phyloP scores from a whole-genome alignment of 495 filamentous ascomycete genomes.

The Massariosphaeria phaeospora region DNA sequence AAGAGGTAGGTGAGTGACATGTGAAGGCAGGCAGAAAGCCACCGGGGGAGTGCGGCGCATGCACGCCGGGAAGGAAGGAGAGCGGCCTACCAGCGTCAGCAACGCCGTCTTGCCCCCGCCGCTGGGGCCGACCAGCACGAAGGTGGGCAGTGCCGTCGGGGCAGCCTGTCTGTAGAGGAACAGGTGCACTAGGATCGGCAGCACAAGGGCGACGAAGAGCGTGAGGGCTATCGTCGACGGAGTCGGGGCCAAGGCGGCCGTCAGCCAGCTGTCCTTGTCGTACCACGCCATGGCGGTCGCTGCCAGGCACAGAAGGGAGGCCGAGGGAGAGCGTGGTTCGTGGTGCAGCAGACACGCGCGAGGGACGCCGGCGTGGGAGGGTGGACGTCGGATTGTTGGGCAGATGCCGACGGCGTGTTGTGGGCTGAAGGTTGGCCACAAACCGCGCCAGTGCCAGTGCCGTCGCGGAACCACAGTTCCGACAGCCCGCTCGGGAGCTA shows the following conservation, averaged over 20 bases:
- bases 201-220: slow-evolving; percentile 60
- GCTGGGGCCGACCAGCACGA: slow-evolving; percentile 79
- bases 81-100: slow-evolving; percentile 67
- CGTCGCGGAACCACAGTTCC: not conserved
- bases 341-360: not conserved
- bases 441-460: slow-evolving; percentile 2
- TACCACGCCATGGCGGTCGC: slow-evolving; percentile 30
- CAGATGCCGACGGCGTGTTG: not conserved
- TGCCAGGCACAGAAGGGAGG: not conserved
- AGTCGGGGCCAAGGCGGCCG: slow-evolving; percentile 35
- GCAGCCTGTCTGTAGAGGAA: slow-evolving; percentile 63
- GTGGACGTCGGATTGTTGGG: no score
- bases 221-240: slow-evolving; percentile 56
- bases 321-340: not conserved
- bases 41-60: not conserved
- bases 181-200: slow-evolving; percentile 74
- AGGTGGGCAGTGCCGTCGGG: slow-evolving; percentile 66
- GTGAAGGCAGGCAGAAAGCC: not conserved
- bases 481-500: slow-evolving; percentile 10
- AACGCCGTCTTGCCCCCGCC: slow-evolving; percentile 86
- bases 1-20: not conserved
- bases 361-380: not conserved
- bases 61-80: not conserved
- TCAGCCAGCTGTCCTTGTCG: slow-evolving; percentile 36
- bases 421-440: slow-evolving; percentile 15